Conservation (phyloP, 2,329 filamentous ascomycete genomes). For the Colletotrichum plurivorum region DNA sequence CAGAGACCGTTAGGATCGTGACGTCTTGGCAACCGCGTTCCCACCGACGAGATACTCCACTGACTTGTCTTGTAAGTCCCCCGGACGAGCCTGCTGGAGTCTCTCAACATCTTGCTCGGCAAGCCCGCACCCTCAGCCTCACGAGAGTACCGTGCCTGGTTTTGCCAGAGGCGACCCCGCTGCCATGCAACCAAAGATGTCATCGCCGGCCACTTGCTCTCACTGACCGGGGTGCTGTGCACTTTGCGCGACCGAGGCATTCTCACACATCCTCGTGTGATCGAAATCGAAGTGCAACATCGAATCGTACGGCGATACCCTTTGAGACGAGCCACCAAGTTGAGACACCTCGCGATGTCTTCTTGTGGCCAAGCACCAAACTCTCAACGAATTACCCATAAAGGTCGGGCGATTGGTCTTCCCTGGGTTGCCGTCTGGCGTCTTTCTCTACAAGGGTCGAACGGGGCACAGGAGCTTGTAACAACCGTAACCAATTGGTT, state of each 20-base stretch:
- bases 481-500: background rate
- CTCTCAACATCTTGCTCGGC: too few relatives aligned
- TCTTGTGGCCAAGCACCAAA: background rate
- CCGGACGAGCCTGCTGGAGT: too few relatives aligned
- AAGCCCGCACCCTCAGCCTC: background rate
- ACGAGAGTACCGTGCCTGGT: background rate
- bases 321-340: too few relatives aligned
- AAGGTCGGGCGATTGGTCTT: constrained; percentile 4
- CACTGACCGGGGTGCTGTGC: background rate
- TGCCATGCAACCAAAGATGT: background rate
- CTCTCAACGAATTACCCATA: background rate
- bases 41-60: too few relatives aligned
- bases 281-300: too few relatives aligned
- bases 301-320: too few relatives aligned
- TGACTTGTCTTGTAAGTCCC: too few relatives aligned
- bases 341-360: background rate
- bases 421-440: background rate
- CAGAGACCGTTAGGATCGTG: too few relatives aligned
- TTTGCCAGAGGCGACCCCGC: background rate
- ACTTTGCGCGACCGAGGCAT: background rate
- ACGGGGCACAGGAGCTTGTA: too few relatives aligned
- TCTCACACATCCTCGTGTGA: too few relatives aligned
- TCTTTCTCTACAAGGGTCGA: background rate
- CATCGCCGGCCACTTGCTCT: background rate
- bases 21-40: too few relatives aligned